A percentile compares a stretch with the other conserved stretches of the same genome.
Conservation (phyloP, 176 grass and related monocot genomes). For the Ensete ventricosum region DNA sequence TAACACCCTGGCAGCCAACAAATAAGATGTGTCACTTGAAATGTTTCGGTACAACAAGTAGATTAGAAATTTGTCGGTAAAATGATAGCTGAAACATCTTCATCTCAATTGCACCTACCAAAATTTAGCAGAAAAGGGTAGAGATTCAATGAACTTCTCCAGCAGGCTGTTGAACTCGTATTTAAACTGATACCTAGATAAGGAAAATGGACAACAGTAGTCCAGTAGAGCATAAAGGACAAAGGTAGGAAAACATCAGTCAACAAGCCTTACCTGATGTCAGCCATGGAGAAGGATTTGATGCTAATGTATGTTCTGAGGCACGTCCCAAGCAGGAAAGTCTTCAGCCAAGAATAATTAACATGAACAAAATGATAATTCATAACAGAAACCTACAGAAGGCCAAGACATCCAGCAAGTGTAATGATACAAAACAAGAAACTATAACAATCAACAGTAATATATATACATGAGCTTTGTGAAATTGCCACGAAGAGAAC, state of each 20-base stretch:
- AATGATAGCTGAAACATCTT: slow-evolving; percentile 12
- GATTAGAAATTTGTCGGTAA: slow-evolving; percentile 9
- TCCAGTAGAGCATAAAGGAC: not conserved
- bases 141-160: slow-evolving; percentile 52
- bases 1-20: slow-evolving; percentile 47
- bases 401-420: not conserved
- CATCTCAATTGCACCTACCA: slow-evolving; percentile 44
- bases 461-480: not conserved
- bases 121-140: slow-evolving; percentile 63
- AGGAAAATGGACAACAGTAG: slow-evolving; percentile 24
- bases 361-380: slow-evolving; percentile 40
- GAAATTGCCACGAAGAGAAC: not conserved
- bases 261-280: slow-evolving; percentile 44
- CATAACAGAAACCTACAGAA: slow-evolving; percentile 60
- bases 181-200: slow-evolving; percentile 38
- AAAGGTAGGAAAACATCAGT: slow-evolving; percentile 7
- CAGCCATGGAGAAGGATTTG: slow-evolving; percentile 55
- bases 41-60: slow-evolving; percentile 13
- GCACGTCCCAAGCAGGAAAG: slow-evolving; percentile 62
- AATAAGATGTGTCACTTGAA: slow-evolving; percentile 12
- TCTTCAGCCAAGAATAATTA: slow-evolving; percentile 46
- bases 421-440: slow-evolving; percentile 5
- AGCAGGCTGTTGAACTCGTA: slow-evolving; percentile 30
- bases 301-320: slow-evolving; percentile 52
- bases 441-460: slow-evolving; percentile 16